phyloP scores from a whole-genome alignment of 768 basidiomycete species.

The Lentinula detonsa region DNA sequence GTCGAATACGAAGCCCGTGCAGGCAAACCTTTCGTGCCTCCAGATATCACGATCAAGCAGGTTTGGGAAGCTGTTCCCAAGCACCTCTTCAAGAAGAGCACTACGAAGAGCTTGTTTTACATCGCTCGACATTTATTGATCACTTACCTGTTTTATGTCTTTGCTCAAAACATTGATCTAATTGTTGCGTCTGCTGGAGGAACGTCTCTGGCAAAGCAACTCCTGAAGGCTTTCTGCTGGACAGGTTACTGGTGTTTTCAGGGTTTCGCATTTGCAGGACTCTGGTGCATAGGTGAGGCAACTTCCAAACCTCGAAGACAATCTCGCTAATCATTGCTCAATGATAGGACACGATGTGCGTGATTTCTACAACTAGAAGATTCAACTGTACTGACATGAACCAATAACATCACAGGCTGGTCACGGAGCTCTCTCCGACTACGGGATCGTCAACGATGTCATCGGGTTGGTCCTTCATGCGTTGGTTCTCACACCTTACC shows the following conservation, averaged over 20 bases:
- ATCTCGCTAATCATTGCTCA: neutral
- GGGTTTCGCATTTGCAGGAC: conserved; percentile 35
- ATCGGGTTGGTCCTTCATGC: conserved; percentile 38
- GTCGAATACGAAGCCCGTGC: conserved; percentile 43
- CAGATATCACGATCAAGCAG: conserved; percentile 32
- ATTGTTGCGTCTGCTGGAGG: conserved; percentile 2
- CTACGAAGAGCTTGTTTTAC: conserved; percentile 36
- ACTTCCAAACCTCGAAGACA: neutral
- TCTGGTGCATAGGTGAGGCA: conserved; percentile 34
- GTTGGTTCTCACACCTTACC: conserved; percentile 48
- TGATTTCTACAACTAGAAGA: neutral
- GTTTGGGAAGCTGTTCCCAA: conserved; percentile 43
- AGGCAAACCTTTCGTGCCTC: conserved; percentile 32
- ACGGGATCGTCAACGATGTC: conserved; percentile 26
- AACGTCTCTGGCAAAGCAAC: conserved; percentile 3
- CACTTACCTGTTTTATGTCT: conserved; percentile 29
- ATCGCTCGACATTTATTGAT: conserved; percentile 34
- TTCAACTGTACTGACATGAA: neutral
- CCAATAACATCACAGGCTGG: conserved; percentile 30
- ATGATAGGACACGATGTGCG: conserved; percentile 37
- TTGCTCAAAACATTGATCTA: conserved; percentile 29
- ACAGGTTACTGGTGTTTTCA: conserved; percentile 46
- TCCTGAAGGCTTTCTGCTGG: conserved; percentile 30
- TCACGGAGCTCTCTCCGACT: conserved; percentile 41
- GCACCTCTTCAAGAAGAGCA: conserved; percentile 40